phyloP scores from a whole-genome alignment of 306 rosid species.

The Urtica urens region DNA sequence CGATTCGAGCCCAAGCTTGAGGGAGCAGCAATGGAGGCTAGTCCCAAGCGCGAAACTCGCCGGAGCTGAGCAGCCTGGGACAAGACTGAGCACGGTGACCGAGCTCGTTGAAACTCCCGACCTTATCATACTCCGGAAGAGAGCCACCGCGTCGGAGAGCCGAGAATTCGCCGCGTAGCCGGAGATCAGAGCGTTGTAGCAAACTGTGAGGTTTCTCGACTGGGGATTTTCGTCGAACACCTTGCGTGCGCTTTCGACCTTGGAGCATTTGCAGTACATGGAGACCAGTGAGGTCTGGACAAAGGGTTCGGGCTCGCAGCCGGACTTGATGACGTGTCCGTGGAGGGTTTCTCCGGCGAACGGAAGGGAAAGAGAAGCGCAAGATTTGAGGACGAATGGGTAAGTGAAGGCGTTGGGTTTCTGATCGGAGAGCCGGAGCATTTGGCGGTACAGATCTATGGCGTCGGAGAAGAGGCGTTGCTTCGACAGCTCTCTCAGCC shows the following conservation, averaged over 20 bases:
- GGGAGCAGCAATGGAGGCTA: conserved; percentile 38
- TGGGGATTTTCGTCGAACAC: conserved; percentile 55
- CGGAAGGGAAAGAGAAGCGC: conserved; percentile 55
- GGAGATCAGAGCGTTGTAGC: conserved; percentile 69
- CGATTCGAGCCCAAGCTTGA: conserved; percentile 40
- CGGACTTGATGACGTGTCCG: conserved; percentile 57
- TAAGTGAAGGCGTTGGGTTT: conserved; percentile 67
- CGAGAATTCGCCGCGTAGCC: conserved; percentile 43
- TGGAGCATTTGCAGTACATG: conserved; percentile 36
- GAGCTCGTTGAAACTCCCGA: conserved; percentile 28
- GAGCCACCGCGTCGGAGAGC: conserved; percentile 24
- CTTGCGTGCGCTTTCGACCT: conserved; percentile 33
- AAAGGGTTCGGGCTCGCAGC: conserved; percentile 58
- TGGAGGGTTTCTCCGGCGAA: conserved; percentile 50
- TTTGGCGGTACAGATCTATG: conserved; percentile 47
- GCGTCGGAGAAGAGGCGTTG: conserved; percentile 49
- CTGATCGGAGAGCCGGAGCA: conserved; percentile 63
- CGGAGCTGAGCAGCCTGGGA: conserved; percentile 40
- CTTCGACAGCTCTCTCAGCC: conserved; percentile 52
- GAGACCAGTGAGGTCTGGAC: conserved; percentile 63
- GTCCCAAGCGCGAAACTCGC: conserved; percentile 30
- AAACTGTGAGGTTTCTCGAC: conserved; percentile 30
- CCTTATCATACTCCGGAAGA: conserved; percentile 47
- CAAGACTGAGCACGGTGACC: conserved; percentile 62
- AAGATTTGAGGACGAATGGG: conserved; percentile 77